A percentile compares a stretch with the other conserved stretches of the same genome.
Conservation (phyloP, 2,329 filamentous ascomycete genomes). For the Parascedosporium putredinis region DNA sequence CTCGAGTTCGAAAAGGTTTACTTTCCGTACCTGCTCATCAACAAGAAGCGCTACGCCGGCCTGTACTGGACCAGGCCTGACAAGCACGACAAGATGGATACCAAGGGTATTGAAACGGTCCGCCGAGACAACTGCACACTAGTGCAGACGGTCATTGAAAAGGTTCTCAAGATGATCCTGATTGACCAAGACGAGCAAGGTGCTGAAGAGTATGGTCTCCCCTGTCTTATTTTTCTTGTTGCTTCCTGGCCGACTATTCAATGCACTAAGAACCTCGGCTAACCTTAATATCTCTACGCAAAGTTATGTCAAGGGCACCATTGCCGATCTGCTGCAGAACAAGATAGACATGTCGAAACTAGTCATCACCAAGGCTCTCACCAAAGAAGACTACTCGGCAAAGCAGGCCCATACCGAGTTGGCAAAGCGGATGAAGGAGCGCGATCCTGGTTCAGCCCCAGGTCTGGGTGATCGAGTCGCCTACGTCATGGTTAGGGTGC, state of each 20-base stretch:
- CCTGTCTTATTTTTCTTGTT: not conserved
- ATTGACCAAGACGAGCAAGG: slow-evolving; percentile 86
- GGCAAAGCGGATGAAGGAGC: slow-evolving; percentile 92
- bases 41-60: slow-evolving; percentile 99
- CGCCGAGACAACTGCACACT: slow-evolving; percentile 91
- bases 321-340: slow-evolving; percentile 90
- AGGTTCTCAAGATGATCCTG: slow-evolving; percentile 86
- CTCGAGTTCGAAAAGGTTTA: slow-evolving; percentile 99
- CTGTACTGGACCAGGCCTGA: slow-evolving; percentile 91
- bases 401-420: slow-evolving; percentile 97
- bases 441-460: slow-evolving; percentile 87
- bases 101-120: slow-evolving; percentile 97
- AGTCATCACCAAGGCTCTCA: slow-evolving; percentile 94
- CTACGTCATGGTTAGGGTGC: slow-evolving; percentile 93
- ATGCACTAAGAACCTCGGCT: not conserved
- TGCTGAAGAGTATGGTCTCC: slow-evolving; percentile 71
- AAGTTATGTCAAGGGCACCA: slow-evolving; percentile 93
- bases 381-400: slow-evolving; percentile 73
- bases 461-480: slow-evolving; percentile 90
- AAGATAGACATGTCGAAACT: slow-evolving; percentile 98
- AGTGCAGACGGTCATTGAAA: slow-evolving; percentile 96
- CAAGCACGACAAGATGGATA: slow-evolving; percentile 99
- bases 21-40: slow-evolving; percentile 95
- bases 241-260: not conserved
- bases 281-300: not conserved